These are phyloP conservation scores for Theileria sp. DNA, from an alignment of 169 alveolate species.

Conservation along the genomic window DNA sequence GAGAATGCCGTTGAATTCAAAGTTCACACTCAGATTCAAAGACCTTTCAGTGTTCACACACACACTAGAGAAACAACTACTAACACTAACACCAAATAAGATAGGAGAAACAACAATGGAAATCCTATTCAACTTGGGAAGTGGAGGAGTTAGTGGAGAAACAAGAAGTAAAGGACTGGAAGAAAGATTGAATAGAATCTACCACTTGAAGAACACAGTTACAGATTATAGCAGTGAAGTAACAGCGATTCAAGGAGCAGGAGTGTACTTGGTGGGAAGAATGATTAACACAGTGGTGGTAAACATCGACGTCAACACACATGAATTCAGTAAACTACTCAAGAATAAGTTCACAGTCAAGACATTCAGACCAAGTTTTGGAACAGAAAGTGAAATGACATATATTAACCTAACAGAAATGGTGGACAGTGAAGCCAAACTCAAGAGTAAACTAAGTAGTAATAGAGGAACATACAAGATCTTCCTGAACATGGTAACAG, in stretches of 20 bases:
- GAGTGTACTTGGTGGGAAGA: conserved; percentile 9
- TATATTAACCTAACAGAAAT: background rate
- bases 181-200: background rate
- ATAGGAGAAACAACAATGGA: conserved; percentile 4
- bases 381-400: background rate
- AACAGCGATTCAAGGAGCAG: background rate
- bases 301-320: conserved; percentile 8
- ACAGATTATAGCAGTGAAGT: background rate
- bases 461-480: conserved; percentile 6
- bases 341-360: conserved; percentile 3
- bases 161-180: background rate
- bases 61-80: background rate
- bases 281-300: background rate
- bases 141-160: background rate
- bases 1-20: conserved; percentile 5
- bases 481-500: conserved; percentile 6
- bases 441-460: background rate
- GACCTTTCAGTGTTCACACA: conserved; percentile 6
- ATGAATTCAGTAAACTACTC: background rate
- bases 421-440: background rate
- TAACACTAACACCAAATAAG: background rate
- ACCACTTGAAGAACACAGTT: background rate
- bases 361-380: background rate
- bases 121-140: background rate
- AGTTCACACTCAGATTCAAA: conserved; percentile 1